phyloP scores from a whole-genome alignment of 2,329 filamentous ascomycete genomes.

The Beauveria pseudobassiana region DNA sequence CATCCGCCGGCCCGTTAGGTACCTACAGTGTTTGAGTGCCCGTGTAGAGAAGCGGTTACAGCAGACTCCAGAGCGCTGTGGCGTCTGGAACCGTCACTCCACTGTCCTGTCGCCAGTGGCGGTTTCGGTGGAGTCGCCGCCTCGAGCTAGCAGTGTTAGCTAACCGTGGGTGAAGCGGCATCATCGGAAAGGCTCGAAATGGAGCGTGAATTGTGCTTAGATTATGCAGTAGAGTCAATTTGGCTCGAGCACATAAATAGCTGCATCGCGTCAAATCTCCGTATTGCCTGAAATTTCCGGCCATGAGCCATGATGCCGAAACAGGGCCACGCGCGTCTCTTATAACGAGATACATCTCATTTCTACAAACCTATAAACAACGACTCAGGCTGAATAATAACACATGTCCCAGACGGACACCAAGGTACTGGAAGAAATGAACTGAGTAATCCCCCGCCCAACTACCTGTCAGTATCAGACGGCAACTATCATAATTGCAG shows the following conservation, averaged over 20 bases:
- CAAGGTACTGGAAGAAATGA: too few species aligned
- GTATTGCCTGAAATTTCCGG: neutral
- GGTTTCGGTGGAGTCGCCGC: neutral
- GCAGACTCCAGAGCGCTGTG: neutral
- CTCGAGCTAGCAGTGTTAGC: too few species aligned
- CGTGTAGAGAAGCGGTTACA: neutral
- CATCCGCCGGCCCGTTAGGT: too few species aligned
- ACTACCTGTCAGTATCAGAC: neutral
- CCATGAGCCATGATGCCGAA: neutral
- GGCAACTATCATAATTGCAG: neutral
- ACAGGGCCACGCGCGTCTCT: neutral
- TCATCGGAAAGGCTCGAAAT: neutral
- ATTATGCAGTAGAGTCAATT: too few species aligned
- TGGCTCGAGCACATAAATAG: neutral
- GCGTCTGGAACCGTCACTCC: too few species aligned
- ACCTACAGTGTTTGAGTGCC: too few species aligned
- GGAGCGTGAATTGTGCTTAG: neutral
- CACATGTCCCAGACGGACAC: neutral
- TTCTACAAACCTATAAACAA: too few species aligned
- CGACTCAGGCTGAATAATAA: neutral
- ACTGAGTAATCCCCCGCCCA: neutral
- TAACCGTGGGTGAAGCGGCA: neutral
- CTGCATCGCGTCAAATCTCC: too few species aligned
- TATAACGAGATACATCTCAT: neutral
- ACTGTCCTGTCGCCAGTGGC: neutral